Evolutionary conservation across 306 rosid species (phyloP), one percentile per base, ranked within the genome.

Genomic region (Prunus davidiana): DNA sequence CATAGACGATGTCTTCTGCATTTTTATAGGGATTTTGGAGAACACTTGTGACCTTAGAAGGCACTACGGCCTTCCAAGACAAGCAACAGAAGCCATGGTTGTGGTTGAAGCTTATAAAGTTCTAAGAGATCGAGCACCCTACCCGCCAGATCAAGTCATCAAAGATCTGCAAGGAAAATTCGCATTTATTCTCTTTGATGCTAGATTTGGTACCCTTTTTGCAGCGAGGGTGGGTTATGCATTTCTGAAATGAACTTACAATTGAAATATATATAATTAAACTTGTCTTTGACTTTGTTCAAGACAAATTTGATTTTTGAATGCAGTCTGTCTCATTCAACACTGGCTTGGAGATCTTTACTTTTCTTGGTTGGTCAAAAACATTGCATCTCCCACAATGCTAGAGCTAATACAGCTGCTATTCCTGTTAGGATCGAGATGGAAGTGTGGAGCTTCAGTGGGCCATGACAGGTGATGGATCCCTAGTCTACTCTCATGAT

Each of bases 41-140:
- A 88, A 88, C 79, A 65, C 71, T 50, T 54, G 57, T 15, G 91
- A 81, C 11, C 87, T 86, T 58, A 83, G 88, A 76, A 78, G 89
- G 72, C 79, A 84, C 43, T 88, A 88, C 85, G 89, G 92, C 64
- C 85, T 89, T 25, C 82, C 78, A 51, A 83, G 89, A 67, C 87
- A 85, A 70, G 86, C 87, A 74, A 83, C 91, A n/a, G 90, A 89
- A 82, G 88, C 88, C 78, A 85, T 85, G 89, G 73, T 89, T 67
- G 84, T 86, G 45, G 79, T 83, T 84, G 93, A 87, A 82, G 93
- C 86, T 47, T 89, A 83, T 32, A 85, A 87, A 83, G 80, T 16
- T 19, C 77, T 87, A 49, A 83, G 91, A 84, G 93, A 87, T 65
- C 73, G 91, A 74, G 93, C 88, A 14, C 91, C 90, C 12, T 89